These are phyloP conservation scores for Trematosphaeria pertusa DNA, from an alignment of 2,329 filamentous ascomycete genomes.

Conservation along the genomic window DNA sequence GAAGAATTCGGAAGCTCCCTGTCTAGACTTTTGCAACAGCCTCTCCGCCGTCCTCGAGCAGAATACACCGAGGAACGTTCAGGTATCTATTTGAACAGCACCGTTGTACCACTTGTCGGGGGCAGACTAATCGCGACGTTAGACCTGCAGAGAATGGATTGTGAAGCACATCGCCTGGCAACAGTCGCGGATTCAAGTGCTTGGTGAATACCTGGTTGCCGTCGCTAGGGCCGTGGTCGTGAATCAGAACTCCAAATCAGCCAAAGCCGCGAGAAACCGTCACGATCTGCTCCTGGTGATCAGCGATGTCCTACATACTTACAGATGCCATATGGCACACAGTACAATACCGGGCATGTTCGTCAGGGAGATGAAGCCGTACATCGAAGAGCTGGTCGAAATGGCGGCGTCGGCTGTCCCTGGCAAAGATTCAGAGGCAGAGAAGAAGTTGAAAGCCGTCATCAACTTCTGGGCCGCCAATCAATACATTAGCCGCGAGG, in stretches of 20 bases:
- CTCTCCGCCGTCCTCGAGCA: slow-evolving; percentile 37
- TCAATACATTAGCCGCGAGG: slow-evolving; percentile 63
- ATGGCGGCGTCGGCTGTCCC: slow-evolving; percentile 62
- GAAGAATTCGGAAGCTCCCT: too few relatives aligned
- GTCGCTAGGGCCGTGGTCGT: slow-evolving; percentile 66
- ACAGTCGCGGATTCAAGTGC: slow-evolving; percentile 66
- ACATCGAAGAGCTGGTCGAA: slow-evolving; percentile 68
- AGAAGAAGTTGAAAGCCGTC: slow-evolving; percentile 64
- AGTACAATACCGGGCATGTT: slow-evolving; percentile 14
- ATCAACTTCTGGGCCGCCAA: slow-evolving; percentile 75
- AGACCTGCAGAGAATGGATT: slow-evolving; percentile 92
- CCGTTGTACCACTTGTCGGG: slow-evolving; percentile 25
- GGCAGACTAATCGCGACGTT: slow-evolving; percentile 42
- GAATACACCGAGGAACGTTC: slow-evolving; percentile 37
- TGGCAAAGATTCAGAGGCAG: slow-evolving; percentile 69
- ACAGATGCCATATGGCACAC: slow-evolving; percentile 22
- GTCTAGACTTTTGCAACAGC: slow-evolving; percentile 30
- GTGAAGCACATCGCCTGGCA: slow-evolving; percentile 74
- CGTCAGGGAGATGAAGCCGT: slow-evolving; percentile 56
- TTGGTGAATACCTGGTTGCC: slow-evolving; percentile 78
- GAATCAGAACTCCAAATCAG: slow-evolving; percentile 42
- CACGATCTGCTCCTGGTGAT: slow-evolving; percentile 80
- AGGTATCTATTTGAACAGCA: slow-evolving; percentile 39
- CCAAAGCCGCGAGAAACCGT: slow-evolving; percentile 68
- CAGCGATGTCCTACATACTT: slow-evolving; percentile 73